Conservation (phyloP, 805 yeast genomes). For the Metschnikowia santaceciliae region DNA sequence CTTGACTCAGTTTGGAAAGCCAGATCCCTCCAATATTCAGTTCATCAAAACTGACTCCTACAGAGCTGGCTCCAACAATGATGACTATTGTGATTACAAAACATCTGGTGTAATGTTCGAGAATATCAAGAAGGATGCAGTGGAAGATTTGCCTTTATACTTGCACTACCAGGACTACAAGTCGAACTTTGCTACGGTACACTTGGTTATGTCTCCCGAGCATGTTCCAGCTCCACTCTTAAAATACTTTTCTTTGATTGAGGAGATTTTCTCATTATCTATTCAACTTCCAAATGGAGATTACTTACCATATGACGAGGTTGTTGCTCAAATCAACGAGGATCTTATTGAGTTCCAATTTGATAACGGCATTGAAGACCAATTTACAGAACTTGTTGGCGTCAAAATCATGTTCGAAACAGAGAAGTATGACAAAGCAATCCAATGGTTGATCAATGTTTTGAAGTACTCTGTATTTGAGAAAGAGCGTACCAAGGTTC, state of each 20-base stretch:
- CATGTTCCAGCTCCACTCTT: slow-evolving; percentile 49
- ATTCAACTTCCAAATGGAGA: slow-evolving; percentile 59
- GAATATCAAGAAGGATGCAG: slow-evolving; percentile 24
- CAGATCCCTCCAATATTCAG: slow-evolving; percentile 69
- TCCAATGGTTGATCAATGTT: slow-evolving; percentile 71
- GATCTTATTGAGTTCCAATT: slow-evolving; percentile 65
- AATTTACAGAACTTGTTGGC: slow-evolving; percentile 62
- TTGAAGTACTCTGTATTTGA: slow-evolving; percentile 69
- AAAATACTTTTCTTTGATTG: slow-evolving; percentile 60
- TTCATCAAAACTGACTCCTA: slow-evolving; percentile 70
- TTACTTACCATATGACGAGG: slow-evolving; percentile 64
- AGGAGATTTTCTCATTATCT: slow-evolving; percentile 70
- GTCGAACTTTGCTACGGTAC: slow-evolving; percentile 73
- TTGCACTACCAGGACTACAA: slow-evolving; percentile 75
- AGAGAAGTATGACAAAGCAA: slow-evolving; percentile 60
- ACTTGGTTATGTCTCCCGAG: slow-evolving; percentile 55
- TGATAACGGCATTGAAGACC: slow-evolving; percentile 53
- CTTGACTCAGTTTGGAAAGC: slow-evolving; percentile 57
- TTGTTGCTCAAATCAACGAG: slow-evolving; percentile 64
- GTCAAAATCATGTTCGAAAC: slow-evolving; percentile 59
- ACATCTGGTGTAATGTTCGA: slow-evolving; percentile 23
- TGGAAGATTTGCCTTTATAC: slow-evolving; percentile 57
- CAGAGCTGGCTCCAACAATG: slow-evolving; percentile 48
- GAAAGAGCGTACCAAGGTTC: slow-evolving; percentile 61
- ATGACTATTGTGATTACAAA: slow-evolving; percentile 27